Evolutionary conservation across 345 rosid genomes (phyloP).

Genomic region (Firmiana major): DNA sequence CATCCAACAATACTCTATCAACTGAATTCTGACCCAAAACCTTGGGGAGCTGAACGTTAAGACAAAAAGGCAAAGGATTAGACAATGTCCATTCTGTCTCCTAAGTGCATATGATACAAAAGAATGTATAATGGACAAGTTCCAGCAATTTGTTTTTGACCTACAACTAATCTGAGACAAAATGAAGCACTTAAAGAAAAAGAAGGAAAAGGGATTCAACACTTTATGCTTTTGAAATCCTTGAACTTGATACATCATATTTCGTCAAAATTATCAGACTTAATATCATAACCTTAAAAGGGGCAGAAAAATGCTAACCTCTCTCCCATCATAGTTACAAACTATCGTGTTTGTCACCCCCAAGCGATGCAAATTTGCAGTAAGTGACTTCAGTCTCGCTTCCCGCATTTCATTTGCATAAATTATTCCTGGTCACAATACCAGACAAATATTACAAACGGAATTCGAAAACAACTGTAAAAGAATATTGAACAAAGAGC

Average conservation of each 20-base stretch:
- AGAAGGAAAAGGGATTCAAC: neutral
- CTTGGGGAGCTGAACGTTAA: conserved; percentile 59
- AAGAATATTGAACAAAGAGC: neutral
- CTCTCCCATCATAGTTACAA: conserved; percentile 93
- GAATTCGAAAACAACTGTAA: neutral
- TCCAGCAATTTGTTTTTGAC: neutral
- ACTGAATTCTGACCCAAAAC: conserved; percentile 69
- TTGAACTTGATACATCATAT: neutral
- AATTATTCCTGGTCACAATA: conserved; percentile 56
- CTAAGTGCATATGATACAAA: neutral
- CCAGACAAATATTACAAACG: conserved; percentile 8
- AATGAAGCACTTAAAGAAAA: neutral
- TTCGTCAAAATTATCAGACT: neutral
- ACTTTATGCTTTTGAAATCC: neutral
- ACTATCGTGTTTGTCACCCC: conserved; percentile 91
- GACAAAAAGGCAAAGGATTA: neutral
- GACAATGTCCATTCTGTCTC: neutral
- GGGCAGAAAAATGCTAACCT: conserved; percentile 46
- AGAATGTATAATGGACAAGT: neutral
- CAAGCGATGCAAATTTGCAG: conserved; percentile 92
- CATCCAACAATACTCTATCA: conserved; percentile 89
- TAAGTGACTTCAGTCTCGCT: conserved; percentile 76
- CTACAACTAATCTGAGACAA: neutral
- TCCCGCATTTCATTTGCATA: conserved; percentile 92
- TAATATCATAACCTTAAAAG: neutral